These are phyloP conservation scores for Canavalia gladiata DNA, from an alignment of 306 rosid genomes.

Conservation along the genomic window DNA sequence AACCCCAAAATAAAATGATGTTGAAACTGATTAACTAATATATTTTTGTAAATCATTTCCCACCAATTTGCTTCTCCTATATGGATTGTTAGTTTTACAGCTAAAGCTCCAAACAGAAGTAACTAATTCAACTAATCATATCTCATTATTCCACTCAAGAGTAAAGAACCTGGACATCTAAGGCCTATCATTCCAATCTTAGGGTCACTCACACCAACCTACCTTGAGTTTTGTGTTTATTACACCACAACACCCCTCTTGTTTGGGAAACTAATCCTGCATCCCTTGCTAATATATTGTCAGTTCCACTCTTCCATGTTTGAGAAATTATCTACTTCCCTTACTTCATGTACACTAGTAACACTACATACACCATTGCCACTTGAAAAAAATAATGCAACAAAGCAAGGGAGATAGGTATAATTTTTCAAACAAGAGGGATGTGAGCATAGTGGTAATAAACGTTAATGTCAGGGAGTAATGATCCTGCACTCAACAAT, in stretches of 20 bases:
- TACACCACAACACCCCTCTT: constrained; percentile 11
- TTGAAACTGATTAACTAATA: background rate
- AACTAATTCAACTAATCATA: constrained; percentile 7
- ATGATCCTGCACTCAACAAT: background rate
- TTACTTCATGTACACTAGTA: background rate
- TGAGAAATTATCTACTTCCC: constrained; percentile 4
- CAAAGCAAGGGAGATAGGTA: background rate
- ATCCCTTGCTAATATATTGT: constrained; percentile 15
- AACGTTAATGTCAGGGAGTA: background rate
- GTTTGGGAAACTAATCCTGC: constrained; percentile 10
- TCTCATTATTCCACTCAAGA: constrained; percentile 10
- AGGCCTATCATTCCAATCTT: background rate
- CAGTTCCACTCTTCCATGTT: background rate
- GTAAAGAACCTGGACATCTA: constrained; percentile 15
- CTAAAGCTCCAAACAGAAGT: constrained; percentile 33
- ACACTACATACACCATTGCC: constrained; percentile 25
- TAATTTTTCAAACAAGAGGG: constrained; percentile 22
- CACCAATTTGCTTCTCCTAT: constrained; percentile 14
- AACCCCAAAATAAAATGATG: constrained; percentile 7
- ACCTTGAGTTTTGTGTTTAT: background rate
- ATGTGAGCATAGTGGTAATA: constrained; percentile 1
- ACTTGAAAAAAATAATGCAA: constrained; percentile 2
- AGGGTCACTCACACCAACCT: background rate
- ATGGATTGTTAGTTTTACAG: background rate
- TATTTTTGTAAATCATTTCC: constrained; percentile 8